phyloP scores from a whole-genome alignment of 768 basidiomycete species.

The Termitomyces sp. region DNA sequence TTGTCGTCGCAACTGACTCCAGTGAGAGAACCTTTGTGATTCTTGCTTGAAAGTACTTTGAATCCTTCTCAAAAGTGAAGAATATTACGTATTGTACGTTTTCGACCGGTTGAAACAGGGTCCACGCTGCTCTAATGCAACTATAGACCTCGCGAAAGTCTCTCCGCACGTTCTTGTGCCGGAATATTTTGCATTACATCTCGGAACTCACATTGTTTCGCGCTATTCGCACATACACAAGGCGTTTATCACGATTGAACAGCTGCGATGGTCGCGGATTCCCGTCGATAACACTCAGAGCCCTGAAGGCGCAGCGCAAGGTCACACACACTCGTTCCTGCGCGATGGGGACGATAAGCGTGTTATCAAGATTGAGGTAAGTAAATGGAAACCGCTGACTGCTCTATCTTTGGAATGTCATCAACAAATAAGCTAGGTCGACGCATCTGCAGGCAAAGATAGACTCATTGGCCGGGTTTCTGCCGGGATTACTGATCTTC shows the following conservation, averaged over 20 bases:
- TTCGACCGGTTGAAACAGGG: too few species aligned
- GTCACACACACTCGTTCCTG: constrained; percentile 77
- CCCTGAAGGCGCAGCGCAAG: constrained; percentile 26
- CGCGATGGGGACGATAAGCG: constrained; percentile 91
- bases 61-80: constrained; percentile 40
- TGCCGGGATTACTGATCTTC: constrained; percentile 71
- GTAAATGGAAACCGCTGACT: neutral
- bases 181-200: constrained; percentile 83
- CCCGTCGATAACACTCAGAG: constrained; percentile 36
- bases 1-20: constrained; percentile 89
- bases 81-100: constrained; percentile 59
- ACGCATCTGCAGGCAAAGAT: constrained; percentile 59
- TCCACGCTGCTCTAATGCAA: neutral
- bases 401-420: neutral
- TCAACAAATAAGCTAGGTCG: constrained; percentile 38
- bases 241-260: constrained; percentile 66
- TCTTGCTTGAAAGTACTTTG: neutral
- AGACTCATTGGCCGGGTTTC: constrained; percentile 56
- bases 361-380: constrained; percentile 53
- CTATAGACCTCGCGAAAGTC: constrained; percentile 75
- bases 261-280: constrained; percentile 84
- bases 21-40: constrained; percentile 42
- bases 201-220: constrained; percentile 77
- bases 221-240: constrained; percentile 76
- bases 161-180: constrained; percentile 84